Evolutionary conservation across 1,284 basidiomycete species (phyloP), one percentile per base, ranked within the genome.

Genomic region (Cutaneotrichosporon daszewskae): DNA sequence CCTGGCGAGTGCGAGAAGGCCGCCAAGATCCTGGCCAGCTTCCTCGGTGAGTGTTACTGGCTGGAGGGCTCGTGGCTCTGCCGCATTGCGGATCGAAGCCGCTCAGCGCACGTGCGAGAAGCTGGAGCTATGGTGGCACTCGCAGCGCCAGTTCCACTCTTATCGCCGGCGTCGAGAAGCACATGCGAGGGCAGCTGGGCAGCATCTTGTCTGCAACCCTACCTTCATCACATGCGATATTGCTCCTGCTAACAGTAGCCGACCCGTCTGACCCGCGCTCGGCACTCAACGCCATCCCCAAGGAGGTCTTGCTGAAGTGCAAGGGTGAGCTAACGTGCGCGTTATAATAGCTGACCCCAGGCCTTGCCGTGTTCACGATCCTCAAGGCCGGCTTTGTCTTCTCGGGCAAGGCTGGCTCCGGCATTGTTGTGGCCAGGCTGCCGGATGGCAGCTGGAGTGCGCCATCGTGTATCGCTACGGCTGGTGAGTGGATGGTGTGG

Each of bases 401-500:
- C 77, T 91, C 87, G 9, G 94, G 90, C 40, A 94, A 92, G 72
- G 90, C 88, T 1, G 94, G 94, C 27, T 90, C 87, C 1, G 94
- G 94, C 9, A 73, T 98, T 47, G 91, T 98, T 64, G 85, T 96
- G 59, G 88, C 94, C 10, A 83, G 95, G 14, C 79, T 97, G 27
- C 86, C 87, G 4, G 92, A 97, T 64, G 95, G 94, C 50, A 91
- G 87, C 17, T 97, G 94, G 94, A 91, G 87, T 36, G 92, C 92
- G 1, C 94, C 94, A 0, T 90, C 85, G 32, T 96, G 92, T 72
- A 95, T 98, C 66, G 92, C 88, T n/a, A 97, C 92, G 0, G 92
- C 88, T 19, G 89, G 90, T 45, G 18, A 35, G 48, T 53, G 14
- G 4, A 5, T 14, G 9, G 7, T 14, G 35, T 11, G 18, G n/a